Percentiles rank a stretch among this genome's conserved stretches.
Evolutionary conservation across 306 rosid species (phyloP).

Genomic region (Senna siamea): DNA sequence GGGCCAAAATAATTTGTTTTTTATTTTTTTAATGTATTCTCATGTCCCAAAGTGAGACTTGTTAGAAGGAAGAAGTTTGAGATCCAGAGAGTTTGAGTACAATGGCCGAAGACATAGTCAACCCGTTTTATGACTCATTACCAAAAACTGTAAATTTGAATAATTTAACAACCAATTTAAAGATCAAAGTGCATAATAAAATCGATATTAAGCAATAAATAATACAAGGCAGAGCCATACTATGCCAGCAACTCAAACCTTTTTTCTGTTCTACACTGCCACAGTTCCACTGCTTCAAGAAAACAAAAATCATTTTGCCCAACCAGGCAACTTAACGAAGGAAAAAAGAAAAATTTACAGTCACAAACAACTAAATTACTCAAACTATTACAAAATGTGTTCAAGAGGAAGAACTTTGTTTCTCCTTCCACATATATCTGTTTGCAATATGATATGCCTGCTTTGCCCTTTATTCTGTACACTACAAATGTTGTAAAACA

Average conservation of each 20-base stretch:
- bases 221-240: not conserved
- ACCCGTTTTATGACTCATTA: not conserved
- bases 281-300: constrained; percentile 2
- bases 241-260: not conserved
- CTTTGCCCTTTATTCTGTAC: constrained; percentile 26
- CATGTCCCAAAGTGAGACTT: too few relatives aligned
- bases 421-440: not conserved
- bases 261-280: too few relatives aligned
- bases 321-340: not conserved
- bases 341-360: not conserved
- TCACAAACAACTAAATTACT: not conserved
- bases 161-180: not conserved
- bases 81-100: too few relatives aligned
- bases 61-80: too few relatives aligned
- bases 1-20: too few relatives aligned
- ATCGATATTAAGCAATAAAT: not conserved
- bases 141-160: not conserved
- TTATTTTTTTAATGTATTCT: too few relatives aligned
- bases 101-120: not conserved
- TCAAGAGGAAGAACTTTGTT: constrained; percentile 10
- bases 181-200: not conserved
- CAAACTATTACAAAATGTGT: constrained; percentile 6
- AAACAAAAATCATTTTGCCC: constrained; percentile 15
- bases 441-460: constrained; percentile 11
- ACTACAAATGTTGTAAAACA: constrained; percentile 20